Evolutionary conservation across 2,329 filamentous ascomycete species (phyloP), one percentile per base, ranked within the genome.

Genomic region (Fusarium sp.): DNA sequence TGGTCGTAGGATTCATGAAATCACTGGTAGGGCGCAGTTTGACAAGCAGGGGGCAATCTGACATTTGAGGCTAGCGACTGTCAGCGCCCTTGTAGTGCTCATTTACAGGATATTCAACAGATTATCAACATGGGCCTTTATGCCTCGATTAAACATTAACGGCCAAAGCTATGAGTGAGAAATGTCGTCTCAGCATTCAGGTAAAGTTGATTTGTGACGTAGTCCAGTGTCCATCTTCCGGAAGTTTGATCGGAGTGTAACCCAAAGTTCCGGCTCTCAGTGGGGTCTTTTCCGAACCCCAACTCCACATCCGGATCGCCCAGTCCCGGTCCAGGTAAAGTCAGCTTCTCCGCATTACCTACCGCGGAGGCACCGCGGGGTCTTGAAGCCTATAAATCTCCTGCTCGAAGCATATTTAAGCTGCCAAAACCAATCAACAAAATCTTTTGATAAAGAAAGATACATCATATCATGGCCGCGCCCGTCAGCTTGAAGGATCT

Each of bases 401-500:
- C 17, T 2, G n/a, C 17, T 37, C 4, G 9, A n/a, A 37, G n/a
- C 35, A 37, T 17, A 19, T 37, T n/a, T 17, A 9, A 37, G n/a
- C 7, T 10, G 19, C 5, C 10, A n/a, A 37, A 37, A 17, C 17
- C 8, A n/a, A 19, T 19, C 4, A 37, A 10, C 7, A 3, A n/a
- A 5, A 5, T 8, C 7, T 4, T 2, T 10, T 10, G 10, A 17
- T 14, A 32, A 7, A 6, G 17, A 17, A n/a, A 13, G 11, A 20
- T 19, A 28, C 32, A 22, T 22, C 22, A 22, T 6, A 51, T 10
- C 14, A 64, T 64, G 61, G 51, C 61, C 4, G 61, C 59, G 3
- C 61, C 61, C 7, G 40, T 64, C 7, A 64, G 28, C 37, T 35
- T 70, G 22, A 70, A 67, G 26, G 86, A 92, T 76, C 82, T 92